Evolutionary conservation across 1,139 yeast genomes (phyloP).

Genomic region (Zygoascus sp.): DNA sequence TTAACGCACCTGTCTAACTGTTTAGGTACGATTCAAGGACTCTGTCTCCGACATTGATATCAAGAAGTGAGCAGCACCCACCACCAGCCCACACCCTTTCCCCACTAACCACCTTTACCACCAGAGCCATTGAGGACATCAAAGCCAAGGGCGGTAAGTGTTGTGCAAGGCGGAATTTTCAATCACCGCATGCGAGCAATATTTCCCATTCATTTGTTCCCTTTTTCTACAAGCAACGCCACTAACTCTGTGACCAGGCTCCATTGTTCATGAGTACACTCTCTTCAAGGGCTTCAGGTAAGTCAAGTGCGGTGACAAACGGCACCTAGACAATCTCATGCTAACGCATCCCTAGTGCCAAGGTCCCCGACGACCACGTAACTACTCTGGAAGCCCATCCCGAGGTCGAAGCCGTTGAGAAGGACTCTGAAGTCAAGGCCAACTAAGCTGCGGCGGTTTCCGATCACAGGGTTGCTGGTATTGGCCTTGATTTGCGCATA

Average conservation of each 20-base stretch:
- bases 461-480: background rate
- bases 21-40: slow-evolving; percentile 31
- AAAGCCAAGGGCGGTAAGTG: slow-evolving; percentile 23
- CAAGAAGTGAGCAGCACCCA: slow-evolving; percentile 24
- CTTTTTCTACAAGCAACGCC: background rate
- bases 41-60: slow-evolving; percentile 24
- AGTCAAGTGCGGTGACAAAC: too few species aligned
- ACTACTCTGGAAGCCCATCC: slow-evolving; percentile 26
- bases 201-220: slow-evolving; percentile 7
- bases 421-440: slow-evolving; percentile 31
- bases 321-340: too few species aligned
- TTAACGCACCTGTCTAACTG: too few species aligned
- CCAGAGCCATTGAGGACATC: slow-evolving; percentile 24
- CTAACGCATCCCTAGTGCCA: slow-evolving; percentile 21
- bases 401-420: slow-evolving; percentile 30
- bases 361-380: slow-evolving; percentile 31
- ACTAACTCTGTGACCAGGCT: slow-evolving; percentile 14
- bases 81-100: background rate
- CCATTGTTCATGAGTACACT: slow-evolving; percentile 28
- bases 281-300: slow-evolving; percentile 31
- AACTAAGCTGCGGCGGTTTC: slow-evolving; percentile 15
- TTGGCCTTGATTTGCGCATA: background rate
- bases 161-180: too few species aligned
- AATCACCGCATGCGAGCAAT: too few species aligned
- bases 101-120: background rate